Percentiles rank a stretch among this genome's conserved stretches.
These are phyloP conservation scores for Austroboletus novae-zelandiae DNA, from an alignment of 1,284 basidiomycete genomes.

Conservation along the genomic window DNA sequence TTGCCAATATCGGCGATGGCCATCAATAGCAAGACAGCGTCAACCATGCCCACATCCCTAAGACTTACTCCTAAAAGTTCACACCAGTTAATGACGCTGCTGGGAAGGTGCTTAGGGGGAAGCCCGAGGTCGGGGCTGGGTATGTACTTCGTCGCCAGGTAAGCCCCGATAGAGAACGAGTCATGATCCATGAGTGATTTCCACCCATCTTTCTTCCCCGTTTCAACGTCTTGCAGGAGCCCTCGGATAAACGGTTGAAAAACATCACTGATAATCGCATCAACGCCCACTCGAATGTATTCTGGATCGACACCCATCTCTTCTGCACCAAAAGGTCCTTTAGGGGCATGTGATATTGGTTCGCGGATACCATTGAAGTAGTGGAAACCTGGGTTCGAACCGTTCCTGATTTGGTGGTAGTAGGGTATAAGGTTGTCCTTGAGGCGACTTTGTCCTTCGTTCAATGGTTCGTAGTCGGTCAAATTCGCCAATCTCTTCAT, in stretches of 20 bases:
- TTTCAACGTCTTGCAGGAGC: slow-evolving; percentile 9
- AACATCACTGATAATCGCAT: slow-evolving; percentile 11
- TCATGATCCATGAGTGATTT: slow-evolving; percentile 8
- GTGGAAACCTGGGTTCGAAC: slow-evolving; percentile 4
- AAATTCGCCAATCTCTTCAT: too few relatives aligned
- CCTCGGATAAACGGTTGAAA: slow-evolving; percentile 7
- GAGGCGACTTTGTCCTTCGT: slow-evolving; percentile 10
- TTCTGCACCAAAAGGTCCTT: slow-evolving; percentile 8
- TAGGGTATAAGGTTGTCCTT: slow-evolving; percentile 12
- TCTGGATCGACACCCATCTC: slow-evolving; percentile 8
- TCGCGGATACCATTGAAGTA: slow-evolving; percentile 16
- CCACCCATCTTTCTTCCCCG: slow-evolving; percentile 11
- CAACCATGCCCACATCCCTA: too few relatives aligned
- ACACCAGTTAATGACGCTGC: slow-evolving; percentile 23
- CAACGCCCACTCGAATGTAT: slow-evolving; percentile 12
- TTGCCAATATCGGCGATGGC: neutral
- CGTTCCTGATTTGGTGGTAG: neutral
- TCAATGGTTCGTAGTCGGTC: slow-evolving; percentile 16
- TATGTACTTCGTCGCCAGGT: too few relatives aligned
- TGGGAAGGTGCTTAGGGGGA: slow-evolving; percentile 15
- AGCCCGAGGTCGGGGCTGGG: too few relatives aligned
- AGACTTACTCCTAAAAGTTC: neutral
- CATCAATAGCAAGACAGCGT: too few relatives aligned
- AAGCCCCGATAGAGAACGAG: too few relatives aligned
- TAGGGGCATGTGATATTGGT: neutral